Evolutionary conservation across 129 eudicot species (phyloP).

Genomic region (Sambucus nigra): DNA sequence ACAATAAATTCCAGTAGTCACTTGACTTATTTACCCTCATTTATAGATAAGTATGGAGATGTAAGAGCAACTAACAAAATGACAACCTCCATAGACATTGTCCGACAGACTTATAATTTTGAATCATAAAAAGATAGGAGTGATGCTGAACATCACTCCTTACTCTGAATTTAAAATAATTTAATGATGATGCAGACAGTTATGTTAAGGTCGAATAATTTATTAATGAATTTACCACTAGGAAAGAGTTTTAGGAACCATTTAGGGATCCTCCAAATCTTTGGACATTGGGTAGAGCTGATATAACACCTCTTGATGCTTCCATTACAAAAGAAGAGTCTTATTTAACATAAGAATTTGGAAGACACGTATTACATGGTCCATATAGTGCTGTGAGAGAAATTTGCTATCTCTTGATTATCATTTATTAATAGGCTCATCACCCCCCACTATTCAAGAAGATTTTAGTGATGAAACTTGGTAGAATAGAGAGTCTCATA

Average conservation of each 20-base stretch:
- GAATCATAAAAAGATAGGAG: conserved; percentile 39
- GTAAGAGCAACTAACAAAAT: conserved; percentile 34
- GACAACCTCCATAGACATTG: conserved; percentile 69
- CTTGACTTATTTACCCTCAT: conserved; percentile 9
- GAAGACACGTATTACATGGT: conserved; percentile 9
- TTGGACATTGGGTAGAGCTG: conserved; percentile 14
- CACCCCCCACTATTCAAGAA: conserved; percentile 24
- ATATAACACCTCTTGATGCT: conserved; percentile 19
- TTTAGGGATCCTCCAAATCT: conserved; percentile 29
- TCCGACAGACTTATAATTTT: conserved; percentile 46
- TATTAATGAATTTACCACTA: conserved; percentile 17
- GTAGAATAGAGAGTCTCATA: conserved; percentile 20
- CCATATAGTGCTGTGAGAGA: conserved; percentile 11
- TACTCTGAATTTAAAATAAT: conserved; percentile 45
- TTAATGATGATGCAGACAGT: conserved; percentile 26
- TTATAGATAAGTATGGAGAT: conserved; percentile 28
- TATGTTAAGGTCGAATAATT: conserved; percentile 21
- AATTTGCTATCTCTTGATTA: conserved; percentile 24
- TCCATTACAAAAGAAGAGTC: conserved; percentile 20
- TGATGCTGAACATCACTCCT: conserved; percentile 30
- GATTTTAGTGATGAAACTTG: conserved; percentile 19
- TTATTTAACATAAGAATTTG: conserved; percentile 2
- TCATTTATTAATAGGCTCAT: conserved; percentile 26
- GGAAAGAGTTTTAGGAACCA: conserved; percentile 26
- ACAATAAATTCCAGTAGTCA: conserved; percentile 28